Base-by-base conservation (phyloP, 1,284 basidiomycete species). In the Boletus semigastroideus region DNA sequence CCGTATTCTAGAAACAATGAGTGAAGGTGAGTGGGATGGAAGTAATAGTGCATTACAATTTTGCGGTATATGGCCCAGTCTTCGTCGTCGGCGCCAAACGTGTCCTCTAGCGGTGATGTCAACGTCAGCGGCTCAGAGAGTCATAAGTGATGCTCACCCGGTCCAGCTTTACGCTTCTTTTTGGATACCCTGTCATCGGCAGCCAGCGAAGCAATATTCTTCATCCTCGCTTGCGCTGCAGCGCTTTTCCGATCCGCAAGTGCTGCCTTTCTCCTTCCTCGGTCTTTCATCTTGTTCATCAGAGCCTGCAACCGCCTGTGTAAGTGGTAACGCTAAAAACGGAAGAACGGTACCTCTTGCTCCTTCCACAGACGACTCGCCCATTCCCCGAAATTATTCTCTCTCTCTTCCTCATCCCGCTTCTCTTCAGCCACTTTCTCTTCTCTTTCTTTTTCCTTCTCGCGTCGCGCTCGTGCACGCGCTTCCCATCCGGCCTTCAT, bases 11-110 rank as follows among this genome's bases (percentile, higher is more conserved):
- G 14, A 41, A 47, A 11, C 44, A 37, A 2, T 2, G 16, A 25
- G 12, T 49, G 27, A 60, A 34, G 5, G 22, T 6, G 38, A n/a
- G n/a, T 11, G 17, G 10, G 33, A 50, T 17, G 12, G 28, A 22
- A 48, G 2, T 36, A 13, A 28, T 19, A 25, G 70, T 78, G 57
- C 22, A n/a, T 62, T 62, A 94, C 93, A 53, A 99, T 96, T 73
- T 98, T 95, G 52, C 96, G 91, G 68, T 99, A 99, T 47, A 99
- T 94, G 0, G 88, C 88, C 96, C 97, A 99, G 69, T 99, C 96
- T 16, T 89, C 92, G 65, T 99, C 96, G 60, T 98, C 90, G 28
- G 87, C 89, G 1, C 97, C 95, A 64, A 99, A 99, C 67, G 80
- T 90, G 62, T 99, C 97, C 74, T 98, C 94, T 89, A 53, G 51